phyloP scores from a whole-genome alignment of 257 asterid genomes.

The Scutellaria galericulata region DNA sequence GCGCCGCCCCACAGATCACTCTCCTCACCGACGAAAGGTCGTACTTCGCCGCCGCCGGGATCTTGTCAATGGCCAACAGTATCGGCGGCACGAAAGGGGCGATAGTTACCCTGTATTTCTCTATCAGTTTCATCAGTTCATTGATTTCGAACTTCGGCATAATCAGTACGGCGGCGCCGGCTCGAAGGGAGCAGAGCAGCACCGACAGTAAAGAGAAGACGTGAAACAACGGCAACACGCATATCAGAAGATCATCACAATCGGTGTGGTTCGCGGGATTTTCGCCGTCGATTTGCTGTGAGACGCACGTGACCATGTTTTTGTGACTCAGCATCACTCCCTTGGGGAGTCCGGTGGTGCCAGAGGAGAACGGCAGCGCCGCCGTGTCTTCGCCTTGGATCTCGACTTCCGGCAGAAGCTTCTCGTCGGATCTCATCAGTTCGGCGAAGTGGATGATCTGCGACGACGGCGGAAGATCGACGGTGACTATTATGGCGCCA shows the following conservation, averaged over 20 bases:
- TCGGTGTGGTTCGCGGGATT: constrained; percentile 44
- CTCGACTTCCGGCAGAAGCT: constrained; percentile 28
- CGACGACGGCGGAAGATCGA: constrained; percentile 43
- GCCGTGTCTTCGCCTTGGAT: constrained; percentile 48
- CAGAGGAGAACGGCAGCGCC: constrained; percentile 64
- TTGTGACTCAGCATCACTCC: constrained; percentile 67
- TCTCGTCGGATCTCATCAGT: constrained; percentile 45
- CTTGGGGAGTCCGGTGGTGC: constrained; percentile 68
- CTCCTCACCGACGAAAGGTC: constrained; percentile 64
- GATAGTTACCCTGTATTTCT: constrained; percentile 52
- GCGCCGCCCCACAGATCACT: constrained; percentile 61
- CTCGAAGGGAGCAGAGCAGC: constrained; percentile 46
- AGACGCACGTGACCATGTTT: constrained; percentile 51
- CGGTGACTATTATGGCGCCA: constrained; percentile 40
- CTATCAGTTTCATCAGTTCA: constrained; percentile 40
- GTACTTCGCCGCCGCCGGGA: constrained; percentile 39
- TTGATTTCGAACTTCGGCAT: constrained; percentile 54
- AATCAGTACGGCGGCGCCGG: constrained; percentile 51
- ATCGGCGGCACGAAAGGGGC: constrained; percentile 68
- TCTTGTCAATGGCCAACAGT: constrained; percentile 52
- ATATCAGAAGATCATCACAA: constrained; percentile 40
- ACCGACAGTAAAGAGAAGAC: constrained; percentile 47
- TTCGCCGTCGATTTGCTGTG: constrained; percentile 61
- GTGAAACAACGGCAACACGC: constrained; percentile 63
- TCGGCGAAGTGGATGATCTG: constrained; percentile 39